Base-by-base conservation (phyloP, 768 basidiomycete species). In the Calvatia gigantea region DNA sequence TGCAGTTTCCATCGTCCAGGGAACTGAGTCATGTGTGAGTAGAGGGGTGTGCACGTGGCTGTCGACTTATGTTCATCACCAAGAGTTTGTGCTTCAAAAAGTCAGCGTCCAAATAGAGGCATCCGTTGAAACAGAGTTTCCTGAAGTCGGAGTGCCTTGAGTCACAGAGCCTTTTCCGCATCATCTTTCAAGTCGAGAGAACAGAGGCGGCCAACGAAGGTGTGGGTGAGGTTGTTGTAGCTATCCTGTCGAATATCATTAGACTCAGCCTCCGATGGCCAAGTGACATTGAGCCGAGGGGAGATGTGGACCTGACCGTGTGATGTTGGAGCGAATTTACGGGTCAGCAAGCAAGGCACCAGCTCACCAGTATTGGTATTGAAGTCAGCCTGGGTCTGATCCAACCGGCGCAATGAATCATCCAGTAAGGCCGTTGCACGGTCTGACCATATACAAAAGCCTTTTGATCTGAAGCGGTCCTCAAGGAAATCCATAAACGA, bases 401-500 rank as follows among this genome's bases (percentile, higher is more conserved):
- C n/a, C 12, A 37, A 37, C 35, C 8, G 12, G 35, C 4, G 8
- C 3, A 37, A 4, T n/a, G n/a, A 37, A 3, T 3, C 4, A 12
- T 37, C 35, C 35, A 37, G 31, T 25, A 49, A 12, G 5, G 7
- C 25, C 17, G 21, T 11, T 6, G 47, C 47, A 19, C 32, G 25
- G 9, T 49, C 32, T 2, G 32, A 17, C 11, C 11, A 27, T 1
- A 50, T 14, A n/a, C 33, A 50, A 39, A 50, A 50, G 3, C n/a
- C 15, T 15, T 14, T 14, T 3, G 35, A 38, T 15, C 50, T 39
- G 1, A 6, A 5, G 2, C 14, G 50, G 15, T 51, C 39, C n/a
- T 21, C 4, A 4, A 51, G 14, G 17, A 51, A 51, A 3, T 51
- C 38, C 50, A 51, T 39, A 23, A 51, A 51, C 4, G 50, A 51